A percentile compares a stretch with the other conserved stretches of the same genome.
Conservation (phyloP, 2,329 filamentous ascomycete genomes). For the Fusarium globosum region DNA sequence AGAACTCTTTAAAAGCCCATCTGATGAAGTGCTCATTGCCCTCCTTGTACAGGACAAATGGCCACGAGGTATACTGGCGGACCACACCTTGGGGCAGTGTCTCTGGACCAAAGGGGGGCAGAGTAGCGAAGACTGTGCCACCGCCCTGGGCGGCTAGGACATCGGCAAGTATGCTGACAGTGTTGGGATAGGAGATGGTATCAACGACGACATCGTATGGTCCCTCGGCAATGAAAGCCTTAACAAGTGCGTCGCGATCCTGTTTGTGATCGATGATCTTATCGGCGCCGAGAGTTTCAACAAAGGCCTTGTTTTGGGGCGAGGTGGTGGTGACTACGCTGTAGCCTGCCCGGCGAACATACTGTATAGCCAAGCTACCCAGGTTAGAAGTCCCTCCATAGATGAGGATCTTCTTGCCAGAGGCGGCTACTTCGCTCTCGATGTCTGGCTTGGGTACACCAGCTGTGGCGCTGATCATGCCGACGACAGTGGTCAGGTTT, state of each 20-base stretch:
- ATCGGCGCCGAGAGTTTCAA: background rate
- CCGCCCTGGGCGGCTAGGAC: background rate
- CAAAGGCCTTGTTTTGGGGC: background rate
- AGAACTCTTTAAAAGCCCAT: background rate
- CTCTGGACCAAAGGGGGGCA: background rate
- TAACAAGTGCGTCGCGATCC: fast-evolving
- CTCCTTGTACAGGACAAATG: background rate
- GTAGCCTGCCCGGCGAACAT: background rate
- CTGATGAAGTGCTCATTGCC: background rate
- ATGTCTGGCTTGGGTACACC: background rate
- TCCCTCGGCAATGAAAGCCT: background rate
- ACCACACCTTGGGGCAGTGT: background rate
- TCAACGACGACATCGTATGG: background rate
- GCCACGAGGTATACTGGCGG: background rate
- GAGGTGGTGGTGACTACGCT: background rate
- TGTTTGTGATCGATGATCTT: background rate
- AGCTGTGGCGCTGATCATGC: background rate
- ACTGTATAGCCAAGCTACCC: background rate
- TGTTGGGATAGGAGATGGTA: background rate
- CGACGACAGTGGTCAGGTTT: background rate
- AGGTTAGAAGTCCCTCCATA: background rate
- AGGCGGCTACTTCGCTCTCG: background rate
- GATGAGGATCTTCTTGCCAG: background rate
- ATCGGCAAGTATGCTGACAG: background rate
- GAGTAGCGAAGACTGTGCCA: background rate